Evolutionary conservation across 2,329 filamentous ascomycete species (phyloP).

Genomic region (Fusarium tupiense): DNA sequence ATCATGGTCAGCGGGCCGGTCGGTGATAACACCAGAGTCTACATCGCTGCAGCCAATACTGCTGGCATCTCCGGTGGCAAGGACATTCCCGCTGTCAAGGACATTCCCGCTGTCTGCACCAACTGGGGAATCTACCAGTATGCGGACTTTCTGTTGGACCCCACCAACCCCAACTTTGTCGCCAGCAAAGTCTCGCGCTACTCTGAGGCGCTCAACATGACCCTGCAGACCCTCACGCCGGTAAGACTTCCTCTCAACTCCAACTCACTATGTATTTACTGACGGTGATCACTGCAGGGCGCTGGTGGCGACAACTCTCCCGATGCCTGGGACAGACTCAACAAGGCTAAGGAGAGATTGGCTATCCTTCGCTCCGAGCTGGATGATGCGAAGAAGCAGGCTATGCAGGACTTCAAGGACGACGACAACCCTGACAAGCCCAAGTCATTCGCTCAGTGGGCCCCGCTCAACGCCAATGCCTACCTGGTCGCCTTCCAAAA

Average conservation of each 20-base stretch:
- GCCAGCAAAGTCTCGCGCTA: neutral
- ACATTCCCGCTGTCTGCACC: neutral
- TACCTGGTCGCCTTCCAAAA: neutral
- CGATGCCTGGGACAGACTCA: neutral
- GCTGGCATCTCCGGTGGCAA: neutral
- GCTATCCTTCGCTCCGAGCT: neutral
- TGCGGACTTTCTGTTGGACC: neutral
- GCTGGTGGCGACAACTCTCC: neutral
- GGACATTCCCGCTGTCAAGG: neutral
- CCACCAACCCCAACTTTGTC: neutral
- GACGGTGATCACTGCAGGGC: accelerated
- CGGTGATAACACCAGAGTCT: neutral
- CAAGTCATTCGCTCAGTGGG: neutral
- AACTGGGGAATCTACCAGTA: neutral
- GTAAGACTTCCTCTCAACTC: neutral
- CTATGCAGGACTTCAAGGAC: neutral
- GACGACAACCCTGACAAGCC: neutral
- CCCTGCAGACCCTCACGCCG: neutral
- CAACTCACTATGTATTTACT: accelerated
- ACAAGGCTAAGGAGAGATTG: neutral
- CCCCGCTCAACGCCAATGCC: neutral
- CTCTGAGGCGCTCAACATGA: neutral
- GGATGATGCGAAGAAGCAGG: neutral
- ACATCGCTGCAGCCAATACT: neutral
- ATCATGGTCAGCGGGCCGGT: neutral